Percentiles rank a stretch among this genome's conserved stretches.
Conservation (phyloP, 306 rosid species). For the Lathyrus sativus region DNA sequence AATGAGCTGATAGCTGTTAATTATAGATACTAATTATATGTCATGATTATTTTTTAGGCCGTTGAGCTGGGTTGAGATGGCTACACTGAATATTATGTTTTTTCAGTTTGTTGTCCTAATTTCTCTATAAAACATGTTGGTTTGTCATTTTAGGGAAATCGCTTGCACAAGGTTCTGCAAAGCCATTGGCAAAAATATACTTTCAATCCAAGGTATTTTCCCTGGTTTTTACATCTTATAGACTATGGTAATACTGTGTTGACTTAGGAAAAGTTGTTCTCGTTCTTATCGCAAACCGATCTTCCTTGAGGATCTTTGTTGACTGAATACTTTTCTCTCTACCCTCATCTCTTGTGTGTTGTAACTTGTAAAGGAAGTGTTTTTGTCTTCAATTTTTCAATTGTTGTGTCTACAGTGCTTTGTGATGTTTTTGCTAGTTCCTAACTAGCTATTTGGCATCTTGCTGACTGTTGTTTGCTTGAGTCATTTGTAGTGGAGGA, state of each 20-base stretch:
- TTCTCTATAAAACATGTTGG: constrained; percentile 30
- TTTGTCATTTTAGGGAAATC: constrained; percentile 69
- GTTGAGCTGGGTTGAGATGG: background rate
- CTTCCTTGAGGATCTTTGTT: constrained; percentile 22
- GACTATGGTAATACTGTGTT: background rate
- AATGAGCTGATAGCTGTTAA: background rate
- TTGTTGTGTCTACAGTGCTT: constrained; percentile 17
- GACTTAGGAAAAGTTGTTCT: constrained; percentile 14
- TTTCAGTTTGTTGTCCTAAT: background rate
- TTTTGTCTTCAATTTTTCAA: constrained; percentile 16
- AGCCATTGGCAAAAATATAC: constrained; percentile 94
- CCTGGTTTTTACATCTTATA: constrained; percentile 37
- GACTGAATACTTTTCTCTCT: background rate
- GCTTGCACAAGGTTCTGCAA: constrained; percentile 87
- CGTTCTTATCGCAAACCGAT: constrained; percentile 7
- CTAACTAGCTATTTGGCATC: constrained; percentile 10
- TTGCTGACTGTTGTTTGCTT: constrained; percentile 34
- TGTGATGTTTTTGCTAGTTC: constrained; percentile 20
- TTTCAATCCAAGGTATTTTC: constrained; percentile 89
- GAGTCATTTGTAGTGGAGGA: constrained; percentile 69
- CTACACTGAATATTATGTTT: background rate
- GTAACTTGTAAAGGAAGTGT: constrained; percentile 17
- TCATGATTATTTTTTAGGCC: background rate
- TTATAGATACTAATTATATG: background rate
- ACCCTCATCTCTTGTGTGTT: constrained; percentile 1